A percentile compares a stretch with the other conserved stretches of the same genome.
These are phyloP conservation scores for Monosporascus ibericus DNA, from an alignment of 2,329 filamentous ascomycete species.

Conservation along the genomic window DNA sequence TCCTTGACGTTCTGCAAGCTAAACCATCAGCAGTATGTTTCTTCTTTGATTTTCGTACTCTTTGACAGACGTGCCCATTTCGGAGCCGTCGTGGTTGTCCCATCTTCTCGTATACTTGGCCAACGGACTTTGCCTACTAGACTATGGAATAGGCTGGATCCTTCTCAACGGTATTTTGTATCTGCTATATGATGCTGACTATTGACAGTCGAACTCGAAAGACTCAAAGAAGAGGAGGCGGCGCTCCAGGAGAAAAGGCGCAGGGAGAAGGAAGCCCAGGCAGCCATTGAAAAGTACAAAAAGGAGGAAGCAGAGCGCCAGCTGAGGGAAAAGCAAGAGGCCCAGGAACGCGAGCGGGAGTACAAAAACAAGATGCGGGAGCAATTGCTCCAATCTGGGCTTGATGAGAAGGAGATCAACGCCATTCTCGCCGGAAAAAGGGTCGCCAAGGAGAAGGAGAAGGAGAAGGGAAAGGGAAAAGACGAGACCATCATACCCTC, in stretches of 20 bases:
- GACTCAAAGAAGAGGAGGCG: slow-evolving; percentile 40
- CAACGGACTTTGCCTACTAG: neutral
- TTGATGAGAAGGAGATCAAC: slow-evolving; percentile 52
- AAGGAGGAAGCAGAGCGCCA: slow-evolving; percentile 40
- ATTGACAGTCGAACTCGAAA: slow-evolving; percentile 35
- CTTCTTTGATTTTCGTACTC: too few species aligned
- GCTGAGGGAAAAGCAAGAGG: slow-evolving; percentile 40
- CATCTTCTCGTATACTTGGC: neutral
- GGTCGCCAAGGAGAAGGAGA: slow-evolving; percentile 45
- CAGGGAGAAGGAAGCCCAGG: slow-evolving; percentile 40
- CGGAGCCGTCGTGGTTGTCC: too few species aligned
- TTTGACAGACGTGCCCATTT: too few species aligned
- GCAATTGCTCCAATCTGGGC: slow-evolving; percentile 50
- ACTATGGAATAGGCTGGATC: neutral
- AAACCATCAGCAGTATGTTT: neutral
- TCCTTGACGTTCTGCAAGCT: neutral
- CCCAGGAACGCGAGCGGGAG: slow-evolving; percentile 44
- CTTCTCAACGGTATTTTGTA: neutral
- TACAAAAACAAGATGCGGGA: slow-evolving; percentile 52
- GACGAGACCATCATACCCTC: slow-evolving; percentile 4
- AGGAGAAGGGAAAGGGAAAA: slow-evolving; percentile 25
- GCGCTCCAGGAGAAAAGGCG: slow-evolving; percentile 37
- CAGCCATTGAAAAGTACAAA: slow-evolving; percentile 48
- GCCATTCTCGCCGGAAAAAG: slow-evolving; percentile 44
- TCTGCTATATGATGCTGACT: neutral